Conservation (phyloP, 2,329 filamentous ascomycete species). For the Scytalidium lignicola region DNA sequence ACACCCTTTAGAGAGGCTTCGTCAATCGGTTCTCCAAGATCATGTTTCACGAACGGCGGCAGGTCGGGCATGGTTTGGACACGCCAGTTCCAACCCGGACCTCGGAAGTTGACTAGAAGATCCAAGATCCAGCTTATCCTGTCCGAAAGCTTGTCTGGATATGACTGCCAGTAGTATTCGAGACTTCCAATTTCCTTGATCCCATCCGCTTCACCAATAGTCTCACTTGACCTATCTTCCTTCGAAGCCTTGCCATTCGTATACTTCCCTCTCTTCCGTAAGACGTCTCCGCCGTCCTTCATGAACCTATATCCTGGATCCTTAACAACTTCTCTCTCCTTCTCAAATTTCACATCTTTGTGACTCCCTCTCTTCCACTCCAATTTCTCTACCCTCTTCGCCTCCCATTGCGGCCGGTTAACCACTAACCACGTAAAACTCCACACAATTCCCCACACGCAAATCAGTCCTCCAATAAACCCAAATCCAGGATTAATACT, state of each 20-base stretch:
- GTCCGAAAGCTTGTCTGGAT: constrained; percentile 44
- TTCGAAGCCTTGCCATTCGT: constrained; percentile 1
- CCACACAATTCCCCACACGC: constrained; percentile 46
- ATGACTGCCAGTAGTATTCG: constrained; percentile 57
- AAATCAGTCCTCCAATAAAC: constrained; percentile 46
- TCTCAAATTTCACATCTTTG: background rate
- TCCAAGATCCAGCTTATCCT: constrained; percentile 53
- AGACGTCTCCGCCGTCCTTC: background rate
- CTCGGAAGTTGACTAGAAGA: constrained; percentile 48
- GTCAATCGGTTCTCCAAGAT: constrained; percentile 32
- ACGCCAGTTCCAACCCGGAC: constrained; percentile 55
- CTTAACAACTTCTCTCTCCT: background rate
- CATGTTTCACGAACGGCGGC: constrained; percentile 36
- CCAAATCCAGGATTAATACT: constrained; percentile 47
- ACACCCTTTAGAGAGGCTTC: constrained; percentile 25
- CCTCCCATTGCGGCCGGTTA: constrained; percentile 51
- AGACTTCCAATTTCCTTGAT: constrained; percentile 24
- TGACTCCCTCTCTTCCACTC: constrained; percentile 20
- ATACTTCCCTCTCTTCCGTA: background rate
- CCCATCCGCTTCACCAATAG: constrained; percentile 2
- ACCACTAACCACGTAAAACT: constrained; percentile 46
- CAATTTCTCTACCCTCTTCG: constrained; percentile 39
- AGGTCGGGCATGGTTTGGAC: constrained; percentile 44
- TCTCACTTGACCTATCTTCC: constrained; percentile 2
- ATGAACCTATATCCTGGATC: background rate